phyloP scores from a whole-genome alignment of 371 early-diverging fungal genomes.

The Circinella umbellata region DNA sequence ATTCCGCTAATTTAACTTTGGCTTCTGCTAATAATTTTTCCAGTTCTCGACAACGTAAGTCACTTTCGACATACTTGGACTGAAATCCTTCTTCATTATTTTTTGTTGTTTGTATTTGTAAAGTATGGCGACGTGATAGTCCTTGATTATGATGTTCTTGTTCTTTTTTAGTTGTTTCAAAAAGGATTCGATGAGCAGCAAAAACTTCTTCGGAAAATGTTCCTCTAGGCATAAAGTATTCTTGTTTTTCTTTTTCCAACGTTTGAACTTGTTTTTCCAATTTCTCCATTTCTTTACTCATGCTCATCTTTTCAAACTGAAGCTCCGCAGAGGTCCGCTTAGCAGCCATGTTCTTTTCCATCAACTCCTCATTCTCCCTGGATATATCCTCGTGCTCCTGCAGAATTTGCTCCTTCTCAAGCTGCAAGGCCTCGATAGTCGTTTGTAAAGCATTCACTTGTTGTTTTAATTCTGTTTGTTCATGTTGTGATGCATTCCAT shows the following conservation, averaged over 20 bases:
- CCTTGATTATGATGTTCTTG: neutral
- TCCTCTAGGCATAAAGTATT: slow-evolving; percentile 43
- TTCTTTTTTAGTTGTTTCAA: slow-evolving; percentile 31
- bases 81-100: slow-evolving; percentile 30
- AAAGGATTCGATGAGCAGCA: slow-evolving; percentile 44
- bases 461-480: slow-evolving; percentile 20
- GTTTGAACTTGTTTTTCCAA: slow-evolving; percentile 29
- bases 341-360: slow-evolving; percentile 42
- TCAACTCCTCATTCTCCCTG: slow-evolving; percentile 40
- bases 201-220: slow-evolving; percentile 55
- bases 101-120: neutral
- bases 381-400: slow-evolving; percentile 39
- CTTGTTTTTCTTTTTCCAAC: slow-evolving; percentile 46
- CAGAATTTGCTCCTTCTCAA: slow-evolving; percentile 36
- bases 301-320: slow-evolving; percentile 39
- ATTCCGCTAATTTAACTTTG: slow-evolving; percentile 50
- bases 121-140: neutral
- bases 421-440: slow-evolving; percentile 16
- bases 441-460: slow-evolving; percentile 17
- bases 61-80: slow-evolving; percentile 44
- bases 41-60: slow-evolving; percentile 52
- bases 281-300: slow-evolving; percentile 39
- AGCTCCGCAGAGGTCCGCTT: slow-evolving; percentile 47
- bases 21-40: slow-evolving; percentile 56
- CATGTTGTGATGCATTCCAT: slow-evolving; percentile 25